Base-by-base conservation (phyloP, 495 filamentous ascomycete species). In the Neurospora intermedia region DNA sequence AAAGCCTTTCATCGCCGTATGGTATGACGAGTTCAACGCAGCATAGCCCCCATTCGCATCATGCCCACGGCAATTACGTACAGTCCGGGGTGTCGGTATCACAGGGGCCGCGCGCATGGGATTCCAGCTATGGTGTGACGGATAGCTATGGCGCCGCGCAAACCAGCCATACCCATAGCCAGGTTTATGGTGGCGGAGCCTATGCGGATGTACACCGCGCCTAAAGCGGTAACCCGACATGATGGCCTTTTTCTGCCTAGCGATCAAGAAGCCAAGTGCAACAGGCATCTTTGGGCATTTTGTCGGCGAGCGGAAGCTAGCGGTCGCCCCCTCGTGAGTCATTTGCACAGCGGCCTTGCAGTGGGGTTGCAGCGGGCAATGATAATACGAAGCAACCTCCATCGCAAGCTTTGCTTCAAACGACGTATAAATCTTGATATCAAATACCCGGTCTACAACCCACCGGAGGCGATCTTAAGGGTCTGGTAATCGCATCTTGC, bases 131-230 rank as follows among this genome's bases (percentile, higher is more conserved):
- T 70, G 75, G 82, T 20, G 76, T 80, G 10, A 69, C 80, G 31
- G 79, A 84, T 8, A 74, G 75, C 72, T 85, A 84, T 31, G 31
- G 80, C 6, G 75, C 75, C 74, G 74, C 82, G 2, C 74, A 76
- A 10, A 70, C 77, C 54, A 78, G 81, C 69, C 82, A 82, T 48
- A 69, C 78, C 27, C 78, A 80, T 23, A 74, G 78, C 71, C 80
- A 81, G 75, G 81, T 83, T 69, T 86, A 85, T 69, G 81, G 82
- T 41, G 73, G 78, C 43, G 77, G 80, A 45, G 73, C 79, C 8
- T 86, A 85, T 72, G 81, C 80, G 48, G 82, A 83, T 39, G 76
- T 76, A 6, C 81, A 82, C 45, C 82, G 83, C 73, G 80, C 83
- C 71, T 85, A 82, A 75, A 70, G 69, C 43, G 71, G 70, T 3